phyloP scores from a whole-genome alignment of 495 filamentous ascomycete genomes.

The Schizothecium vesticola region DNA sequence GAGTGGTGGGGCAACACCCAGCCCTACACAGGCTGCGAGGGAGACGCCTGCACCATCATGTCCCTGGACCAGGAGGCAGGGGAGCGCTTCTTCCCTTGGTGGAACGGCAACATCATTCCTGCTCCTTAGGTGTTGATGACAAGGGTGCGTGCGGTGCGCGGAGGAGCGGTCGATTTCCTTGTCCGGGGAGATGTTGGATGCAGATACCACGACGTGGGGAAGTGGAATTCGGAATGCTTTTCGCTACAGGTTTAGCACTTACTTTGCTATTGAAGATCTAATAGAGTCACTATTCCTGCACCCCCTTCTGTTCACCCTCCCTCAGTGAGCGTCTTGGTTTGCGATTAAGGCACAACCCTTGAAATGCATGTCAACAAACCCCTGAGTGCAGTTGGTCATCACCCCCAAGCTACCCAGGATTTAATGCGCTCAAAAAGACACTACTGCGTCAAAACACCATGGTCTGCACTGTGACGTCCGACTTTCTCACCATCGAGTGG shows the following conservation, averaged over 20 bases:
- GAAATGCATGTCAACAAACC: not conserved
- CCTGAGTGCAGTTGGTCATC: not conserved
- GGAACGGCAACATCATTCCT: not conserved
- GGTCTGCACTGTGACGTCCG: not conserved
- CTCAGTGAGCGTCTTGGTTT: not conserved
- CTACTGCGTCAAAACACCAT: not conserved
- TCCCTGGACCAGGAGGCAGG: slow-evolving; percentile 20
- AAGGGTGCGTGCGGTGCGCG: not conserved
- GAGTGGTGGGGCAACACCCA: slow-evolving; percentile 39
- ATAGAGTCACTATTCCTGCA: not conserved
- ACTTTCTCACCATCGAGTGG: not conserved
- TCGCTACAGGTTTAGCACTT: not conserved
- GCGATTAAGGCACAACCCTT: not conserved
- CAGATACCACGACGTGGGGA: not conserved
- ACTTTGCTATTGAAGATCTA: not conserved
- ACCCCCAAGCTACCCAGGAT: no score
- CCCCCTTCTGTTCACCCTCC: not conserved
- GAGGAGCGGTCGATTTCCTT: not conserved
- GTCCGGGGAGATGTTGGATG: not conserved
- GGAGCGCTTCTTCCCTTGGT: slow-evolving; percentile 26
- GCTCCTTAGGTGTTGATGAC: not conserved
- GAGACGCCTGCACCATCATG: slow-evolving; percentile 20
- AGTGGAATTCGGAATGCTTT: not conserved
- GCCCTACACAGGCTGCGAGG: slow-evolving; percentile 30
- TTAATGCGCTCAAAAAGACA: not conserved